Evolutionary conservation across 1,139 yeast genomes (phyloP), one percentile per base, ranked within the genome.

Genomic region (Pneumocystis carinii): DNA sequence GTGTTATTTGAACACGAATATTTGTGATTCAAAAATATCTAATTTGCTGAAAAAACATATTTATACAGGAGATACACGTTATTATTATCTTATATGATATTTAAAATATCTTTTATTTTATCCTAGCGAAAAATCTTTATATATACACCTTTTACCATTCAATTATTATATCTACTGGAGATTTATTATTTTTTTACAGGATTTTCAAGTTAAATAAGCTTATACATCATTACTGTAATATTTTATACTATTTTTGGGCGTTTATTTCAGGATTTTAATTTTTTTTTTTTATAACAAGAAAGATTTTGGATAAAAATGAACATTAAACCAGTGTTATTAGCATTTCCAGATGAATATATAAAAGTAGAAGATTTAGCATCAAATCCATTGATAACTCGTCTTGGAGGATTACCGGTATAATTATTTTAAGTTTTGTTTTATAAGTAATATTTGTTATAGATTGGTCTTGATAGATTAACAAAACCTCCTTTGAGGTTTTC

Each of bases 331-430:
- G n/a, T 48, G 27, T 48, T 48, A 48, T 24, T 48, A 12, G 55
- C 27, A 24, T 48, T 48, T 8, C 55, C 55, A 10, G n/a, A 19
- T 12, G 27, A 24, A 6, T 15, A 3, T 48, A 8, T n/a, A 48
- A 48, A 17, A 24, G 14, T 8, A 10, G 27, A 48, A 24, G 55
- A 48, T 19, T 3, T 5, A 12, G 10, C 15, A 19, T 12, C 6
- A 6, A 8, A 38, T 10, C 42, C 35, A 24, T 48, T 42, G 10
- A 32, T 63, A 7, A 27, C 32, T 10, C 55, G 55, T 38, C 62
- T 62, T 36, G 64, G 64, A 24, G 64, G 65, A n/a, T 27, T 41
- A 5, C 64, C 64, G 24, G 64, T 62, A 32, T 36, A 24, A 39
- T 60, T 15, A 15, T 12, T 8, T 12, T 24, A 12, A 17, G 14